Base-by-base conservation (phyloP, 2,329 filamentous ascomycete genomes). In the Claviceps spartinae region DNA sequence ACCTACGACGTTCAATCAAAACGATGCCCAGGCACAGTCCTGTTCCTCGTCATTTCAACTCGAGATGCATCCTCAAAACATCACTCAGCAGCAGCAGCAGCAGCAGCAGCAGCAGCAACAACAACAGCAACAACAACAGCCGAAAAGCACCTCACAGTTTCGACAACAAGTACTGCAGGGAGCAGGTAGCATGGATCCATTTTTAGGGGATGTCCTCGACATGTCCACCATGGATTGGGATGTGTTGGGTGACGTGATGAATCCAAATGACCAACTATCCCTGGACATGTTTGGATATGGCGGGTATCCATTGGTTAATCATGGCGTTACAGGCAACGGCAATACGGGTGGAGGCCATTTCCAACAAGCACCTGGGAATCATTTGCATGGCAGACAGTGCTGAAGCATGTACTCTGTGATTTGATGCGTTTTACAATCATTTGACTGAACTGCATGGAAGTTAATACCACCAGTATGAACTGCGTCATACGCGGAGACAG, bases 191-290 rank as follows among this genome's bases (percentile, higher is more conserved):
- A 41, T 75, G n/a, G 72, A 76, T 46, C 67, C 72, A 14, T 69
- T 74, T 37, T 54, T 76, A 42, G 66, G 67, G 16, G 67, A 67
- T 0, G 73, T 72, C 50, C 56, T 75, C 18, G 73, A 77, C 54
- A 62, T 69, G 5, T 65, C 67, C 9, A 58, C 63, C 3, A 58
- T 75, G 16, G 72, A 74, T 48, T 74, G 73, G 68, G 72, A 75
- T 50, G 66, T 75, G 60, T 73, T 70, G 63, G 65, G 61, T 16
- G 61, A 62, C 51, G 56, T 63, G 53, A 37, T 57, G n/a, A 58
- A 59, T 41, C 52, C 57, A 30, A 59, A 61, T 34, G 58, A 60
- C 9, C 63, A 66, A 44, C 51, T 66, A 13, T 62, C 64, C 2
- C 49, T 61, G 11, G 58, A 62, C 44, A 60, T 67, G 51, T 68